These are phyloP conservation scores for Talaromyces thailandensis DNA, from an alignment of 495 filamentous ascomycete species.

Conservation along the genomic window DNA sequence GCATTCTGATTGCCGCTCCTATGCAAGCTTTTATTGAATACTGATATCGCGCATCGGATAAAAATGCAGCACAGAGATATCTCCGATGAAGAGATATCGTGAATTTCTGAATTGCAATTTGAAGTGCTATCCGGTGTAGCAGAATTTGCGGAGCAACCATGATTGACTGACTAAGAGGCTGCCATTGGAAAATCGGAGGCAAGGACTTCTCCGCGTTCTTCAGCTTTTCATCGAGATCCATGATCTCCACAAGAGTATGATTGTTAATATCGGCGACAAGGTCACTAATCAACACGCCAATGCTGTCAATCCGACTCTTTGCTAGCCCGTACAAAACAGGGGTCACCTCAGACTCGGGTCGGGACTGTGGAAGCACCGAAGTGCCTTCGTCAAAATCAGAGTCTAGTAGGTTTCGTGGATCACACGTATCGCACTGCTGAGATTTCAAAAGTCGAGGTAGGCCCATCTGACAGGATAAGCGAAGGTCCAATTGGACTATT, in stretches of 20 bases:
- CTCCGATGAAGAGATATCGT: conserved; percentile 10
- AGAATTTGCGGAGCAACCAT: conserved; percentile 2
- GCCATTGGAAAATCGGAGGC: conserved; percentile 58
- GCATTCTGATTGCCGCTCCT: conserved; percentile 18
- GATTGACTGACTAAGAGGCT: conserved; percentile 7
- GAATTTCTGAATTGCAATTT: not conserved
- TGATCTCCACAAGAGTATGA: conserved; percentile 66
- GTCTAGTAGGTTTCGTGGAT: conserved; percentile 30
- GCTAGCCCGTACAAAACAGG: conserved; percentile 7
- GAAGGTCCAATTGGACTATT: conserved; percentile 39
- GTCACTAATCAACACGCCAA: conserved; percentile 39
- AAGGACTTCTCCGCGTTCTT: conserved; percentile 56
- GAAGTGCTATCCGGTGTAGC: not conserved
- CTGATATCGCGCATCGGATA: conserved; percentile 12
- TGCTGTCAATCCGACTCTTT: not conserved
- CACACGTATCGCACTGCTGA: conserved; percentile 24
- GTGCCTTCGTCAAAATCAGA: conserved; percentile 19
- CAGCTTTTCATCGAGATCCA: conserved; percentile 64
- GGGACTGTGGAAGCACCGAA: conserved; percentile 13
- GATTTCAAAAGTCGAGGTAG: conserved; percentile 25
- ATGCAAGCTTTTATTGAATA: conserved; percentile 21
- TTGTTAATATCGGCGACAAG: conserved; percentile 26
- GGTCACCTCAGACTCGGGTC: conserved; percentile 14
- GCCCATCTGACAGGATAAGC: conserved; percentile 31
- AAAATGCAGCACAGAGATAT: conserved; percentile 15